Conservation (phyloP, 768 basidiomycete species). For the Suillus occidentalis region DNA sequence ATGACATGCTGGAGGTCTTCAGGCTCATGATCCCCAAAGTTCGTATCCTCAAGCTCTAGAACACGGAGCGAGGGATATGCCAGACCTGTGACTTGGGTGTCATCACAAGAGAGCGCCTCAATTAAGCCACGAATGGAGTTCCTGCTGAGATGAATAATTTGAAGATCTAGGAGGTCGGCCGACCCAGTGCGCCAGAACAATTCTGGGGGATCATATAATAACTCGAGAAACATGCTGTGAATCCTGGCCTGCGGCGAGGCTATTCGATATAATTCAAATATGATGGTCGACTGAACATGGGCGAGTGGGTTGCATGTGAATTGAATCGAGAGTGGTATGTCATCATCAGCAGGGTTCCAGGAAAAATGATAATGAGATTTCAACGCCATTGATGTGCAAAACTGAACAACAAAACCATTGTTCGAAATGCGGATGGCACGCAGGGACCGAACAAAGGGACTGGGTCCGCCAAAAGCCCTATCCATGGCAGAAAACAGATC, state of each 20-base stretch:
- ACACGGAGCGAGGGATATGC: background rate
- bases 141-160: background rate
- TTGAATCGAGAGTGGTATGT: background rate
- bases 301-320: background rate
- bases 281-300: background rate
- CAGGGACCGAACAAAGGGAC: background rate
- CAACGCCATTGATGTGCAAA: background rate
- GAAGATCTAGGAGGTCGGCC: background rate
- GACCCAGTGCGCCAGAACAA: background rate
- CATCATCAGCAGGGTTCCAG: background rate
- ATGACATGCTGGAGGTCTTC: background rate
- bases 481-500: background rate
- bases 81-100: background rate
- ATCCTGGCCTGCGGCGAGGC: background rate
- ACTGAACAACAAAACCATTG: background rate
- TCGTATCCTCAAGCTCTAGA: background rate
- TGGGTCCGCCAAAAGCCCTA: background rate
- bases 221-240: background rate
- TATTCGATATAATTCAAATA: background rate
- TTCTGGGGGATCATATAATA: background rate
- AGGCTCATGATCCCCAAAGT: background rate
- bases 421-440: background rate
- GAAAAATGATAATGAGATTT: background rate
- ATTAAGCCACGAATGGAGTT: background rate
- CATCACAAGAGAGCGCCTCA: background rate